phyloP scores from a whole-genome alignment of 2,329 filamentous ascomycete species.

The Talaromyces pinophilus region DNA sequence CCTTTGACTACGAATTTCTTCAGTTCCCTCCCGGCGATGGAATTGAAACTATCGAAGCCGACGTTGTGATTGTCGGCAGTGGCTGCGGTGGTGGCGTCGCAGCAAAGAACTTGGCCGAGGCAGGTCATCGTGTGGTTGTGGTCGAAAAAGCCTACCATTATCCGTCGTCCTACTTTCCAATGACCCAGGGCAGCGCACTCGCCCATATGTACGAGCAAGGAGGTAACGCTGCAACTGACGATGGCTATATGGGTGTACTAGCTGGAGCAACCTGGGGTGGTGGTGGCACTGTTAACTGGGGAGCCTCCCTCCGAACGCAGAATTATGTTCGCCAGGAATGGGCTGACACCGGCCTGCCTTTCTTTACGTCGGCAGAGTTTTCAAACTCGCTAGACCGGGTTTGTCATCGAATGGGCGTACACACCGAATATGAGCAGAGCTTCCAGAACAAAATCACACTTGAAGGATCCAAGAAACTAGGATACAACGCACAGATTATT shows the following conservation, averaged over 20 bases:
- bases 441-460: constrained; percentile 70
- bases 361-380: constrained; percentile 73
- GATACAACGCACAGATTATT: constrained; percentile 67
- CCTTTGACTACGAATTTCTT: constrained; percentile 59
- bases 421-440: constrained; percentile 70
- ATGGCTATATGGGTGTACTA: constrained; percentile 61
- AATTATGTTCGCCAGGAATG: constrained; percentile 78
- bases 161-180: constrained; percentile 69
- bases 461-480: constrained; percentile 72
- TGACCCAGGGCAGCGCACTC: constrained; percentile 63
- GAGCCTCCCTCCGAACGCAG: constrained; percentile 66
- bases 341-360: constrained; percentile 67
- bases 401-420: constrained; percentile 75
- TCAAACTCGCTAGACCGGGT: constrained; percentile 79
- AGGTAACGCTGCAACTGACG: constrained; percentile 59
- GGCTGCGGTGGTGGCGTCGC: constrained; percentile 82
- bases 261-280: constrained; percentile 79
- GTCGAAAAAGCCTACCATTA: constrained; percentile 82
- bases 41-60: constrained; percentile 67
- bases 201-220: constrained; percentile 70
- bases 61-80: constrained; percentile 82
- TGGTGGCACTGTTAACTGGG: constrained; percentile 88
- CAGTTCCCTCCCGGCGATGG: constrained; percentile 56
- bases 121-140: constrained; percentile 73
- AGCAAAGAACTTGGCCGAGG: constrained; percentile 78